Percentiles rank a stretch among this genome's conserved stretches.
Conservation (phyloP, 2,329 filamentous ascomycete species). For the Penicillium polonicum region DNA sequence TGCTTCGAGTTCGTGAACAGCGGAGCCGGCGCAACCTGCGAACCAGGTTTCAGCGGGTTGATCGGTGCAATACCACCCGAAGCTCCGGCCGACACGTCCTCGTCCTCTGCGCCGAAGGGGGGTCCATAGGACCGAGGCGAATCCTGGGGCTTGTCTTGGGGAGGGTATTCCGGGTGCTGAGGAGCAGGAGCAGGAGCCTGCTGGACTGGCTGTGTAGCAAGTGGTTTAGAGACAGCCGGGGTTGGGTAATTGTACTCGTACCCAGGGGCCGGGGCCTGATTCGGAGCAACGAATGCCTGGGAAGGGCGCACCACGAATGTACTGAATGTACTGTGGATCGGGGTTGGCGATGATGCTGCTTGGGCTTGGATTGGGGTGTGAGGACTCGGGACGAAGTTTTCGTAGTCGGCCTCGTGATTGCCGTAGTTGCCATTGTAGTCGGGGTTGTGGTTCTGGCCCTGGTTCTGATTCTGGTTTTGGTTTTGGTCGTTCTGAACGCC, state of each 20-base stretch:
- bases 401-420: background rate
- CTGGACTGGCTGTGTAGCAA: background rate
- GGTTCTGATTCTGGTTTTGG: background rate
- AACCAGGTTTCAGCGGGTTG: conserved; percentile 8
- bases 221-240: background rate
- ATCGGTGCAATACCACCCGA: conserved; percentile 10
- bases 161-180: background rate
- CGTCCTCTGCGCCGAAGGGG: background rate
- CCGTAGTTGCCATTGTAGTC: background rate
- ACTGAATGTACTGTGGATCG: background rate
- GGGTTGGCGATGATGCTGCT: background rate
- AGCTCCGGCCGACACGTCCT: background rate
- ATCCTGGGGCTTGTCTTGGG: background rate
- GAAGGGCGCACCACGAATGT: background rate
- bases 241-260: background rate
- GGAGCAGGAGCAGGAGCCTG: background rate
- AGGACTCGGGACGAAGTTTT: background rate
- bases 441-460: background rate
- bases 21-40: conserved; percentile 12
- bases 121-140: background rate
- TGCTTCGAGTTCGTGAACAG: background rate
- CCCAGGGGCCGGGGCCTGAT: background rate
- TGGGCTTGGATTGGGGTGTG: background rate
- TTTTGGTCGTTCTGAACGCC: background rate
- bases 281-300: background rate